Conservation (phyloP, 805 yeast genomes). For the Candida coquimbonensis region DNA sequence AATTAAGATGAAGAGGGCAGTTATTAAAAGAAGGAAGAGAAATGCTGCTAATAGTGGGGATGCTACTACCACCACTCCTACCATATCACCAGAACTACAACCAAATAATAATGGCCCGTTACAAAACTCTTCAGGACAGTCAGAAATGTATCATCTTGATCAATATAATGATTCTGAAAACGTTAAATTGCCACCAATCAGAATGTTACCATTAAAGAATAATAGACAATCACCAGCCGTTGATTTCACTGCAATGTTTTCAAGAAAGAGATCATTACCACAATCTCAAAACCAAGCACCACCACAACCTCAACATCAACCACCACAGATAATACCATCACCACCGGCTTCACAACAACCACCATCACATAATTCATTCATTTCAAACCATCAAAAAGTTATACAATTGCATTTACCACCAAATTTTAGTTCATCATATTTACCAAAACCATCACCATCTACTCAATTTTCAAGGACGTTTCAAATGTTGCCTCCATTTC, state of each 20-base stretch:
- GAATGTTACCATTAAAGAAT: constrained; percentile 16
- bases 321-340: not conserved
- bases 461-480: constrained; percentile 6
- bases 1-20: constrained; percentile 60
- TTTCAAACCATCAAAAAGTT: constrained; percentile 2
- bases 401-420: constrained; percentile 3
- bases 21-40: constrained; percentile 71
- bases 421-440: not conserved
- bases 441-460: constrained; percentile 8
- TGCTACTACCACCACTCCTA: constrained; percentile 1
- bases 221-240: constrained; percentile 26
- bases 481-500: constrained; percentile 9
- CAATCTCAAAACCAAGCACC: not conserved
- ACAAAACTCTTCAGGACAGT: too few relatives aligned
- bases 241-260: constrained; percentile 33
- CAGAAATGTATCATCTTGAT: not conserved
- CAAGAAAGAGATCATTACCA: constrained; percentile 8
- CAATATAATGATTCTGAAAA: constrained; percentile 5
- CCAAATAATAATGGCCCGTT: not conserved
- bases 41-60: constrained; percentile 4
- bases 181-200: constrained; percentile 20
- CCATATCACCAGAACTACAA: constrained; percentile 3
- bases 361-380: constrained; percentile 1
- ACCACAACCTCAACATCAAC: not conserved
- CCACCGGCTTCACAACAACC: constrained; percentile 1